These are phyloP conservation scores for Cnidoscolus chayamansa DNA, from an alignment of 441 rosid genomes.

Conservation along the genomic window DNA sequence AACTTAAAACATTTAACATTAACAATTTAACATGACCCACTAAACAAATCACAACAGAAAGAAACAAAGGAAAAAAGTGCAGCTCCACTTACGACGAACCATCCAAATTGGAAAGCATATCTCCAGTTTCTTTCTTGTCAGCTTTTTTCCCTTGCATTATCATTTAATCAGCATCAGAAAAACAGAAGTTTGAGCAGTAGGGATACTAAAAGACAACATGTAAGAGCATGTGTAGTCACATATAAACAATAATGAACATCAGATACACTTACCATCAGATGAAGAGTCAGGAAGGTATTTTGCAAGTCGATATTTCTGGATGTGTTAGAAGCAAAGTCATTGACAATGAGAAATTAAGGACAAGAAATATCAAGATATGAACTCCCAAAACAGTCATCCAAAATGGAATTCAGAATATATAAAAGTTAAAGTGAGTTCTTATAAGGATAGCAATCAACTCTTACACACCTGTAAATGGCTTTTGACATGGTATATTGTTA, in stretches of 20 bases:
- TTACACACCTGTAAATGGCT: slow-evolving; percentile 85
- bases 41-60: background rate
- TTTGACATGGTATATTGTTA: slow-evolving; percentile 96
- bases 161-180: slow-evolving; percentile 18
- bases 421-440: background rate
- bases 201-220: background rate
- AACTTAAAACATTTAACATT: background rate
- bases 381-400: slow-evolving; percentile 5
- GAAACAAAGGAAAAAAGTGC: slow-evolving; percentile 13
- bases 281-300: slow-evolving; percentile 95
- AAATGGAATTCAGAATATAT: background rate
- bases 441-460: slow-evolving; percentile 9
- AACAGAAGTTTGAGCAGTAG: slow-evolving; percentile 10
- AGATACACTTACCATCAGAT: slow-evolving; percentile 62
- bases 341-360: slow-evolving; percentile 15
- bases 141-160: slow-evolving; percentile 64
- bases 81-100: slow-evolving; percentile 82
- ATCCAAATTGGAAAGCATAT: slow-evolving; percentile 72
- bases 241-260: slow-evolving; percentile 18
- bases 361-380: background rate
- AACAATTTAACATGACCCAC: background rate
- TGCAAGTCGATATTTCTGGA: slow-evolving; percentile 96
- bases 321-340: slow-evolving; percentile 23
- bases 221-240: background rate
- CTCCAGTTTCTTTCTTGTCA: slow-evolving; percentile 96